Evolutionary conservation across 1,284 basidiomycete species (phyloP).

Genomic region (Rhizoctonia solani): DNA sequence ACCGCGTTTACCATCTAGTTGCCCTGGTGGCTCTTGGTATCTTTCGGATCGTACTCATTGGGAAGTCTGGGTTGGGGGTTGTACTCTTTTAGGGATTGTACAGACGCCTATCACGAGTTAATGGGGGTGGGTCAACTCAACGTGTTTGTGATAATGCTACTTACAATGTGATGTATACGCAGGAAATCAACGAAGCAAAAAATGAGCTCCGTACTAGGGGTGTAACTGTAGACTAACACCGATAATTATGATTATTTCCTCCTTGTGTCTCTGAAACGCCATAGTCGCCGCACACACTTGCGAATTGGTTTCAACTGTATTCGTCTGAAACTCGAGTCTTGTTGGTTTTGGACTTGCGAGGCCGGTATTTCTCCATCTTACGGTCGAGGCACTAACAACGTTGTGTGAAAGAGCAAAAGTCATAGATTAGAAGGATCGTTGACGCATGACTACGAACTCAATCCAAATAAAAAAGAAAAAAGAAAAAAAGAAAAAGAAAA

Average conservation of each 20-base stretch:
- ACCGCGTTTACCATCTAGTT: conserved; percentile 52
- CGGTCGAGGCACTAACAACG: background rate
- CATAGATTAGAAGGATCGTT: background rate
- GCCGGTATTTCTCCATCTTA: background rate
- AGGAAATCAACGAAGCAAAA: conserved; percentile 73
- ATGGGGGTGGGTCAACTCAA: conserved; percentile 54
- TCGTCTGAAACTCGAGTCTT: background rate
- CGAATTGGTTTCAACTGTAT: background rate
- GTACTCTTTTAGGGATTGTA: conserved; percentile 71
- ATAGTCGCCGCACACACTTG: background rate
- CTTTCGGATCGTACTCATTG: conserved; percentile 75
- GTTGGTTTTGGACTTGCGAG: background rate
- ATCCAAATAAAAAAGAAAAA: background rate
- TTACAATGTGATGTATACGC: conserved; percentile 13
- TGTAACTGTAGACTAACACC: conserved; percentile 63
- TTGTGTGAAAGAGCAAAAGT: background rate
- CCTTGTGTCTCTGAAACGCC: background rate
- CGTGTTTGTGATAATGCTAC: background rate
- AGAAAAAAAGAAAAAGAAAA: background rate
- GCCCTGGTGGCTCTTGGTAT: conserved; percentile 76
- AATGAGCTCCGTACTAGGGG: conserved; percentile 67
- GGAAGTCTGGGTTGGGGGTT: conserved; percentile 73
- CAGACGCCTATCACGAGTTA: conserved; percentile 73
- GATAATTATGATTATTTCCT: background rate
- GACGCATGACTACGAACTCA: background rate